A percentile compares a stretch with the other conserved stretches of the same genome.
phyloP scores from a whole-genome alignment of 75 land plant genomes.

The Selaginella tamariscina region DNA sequence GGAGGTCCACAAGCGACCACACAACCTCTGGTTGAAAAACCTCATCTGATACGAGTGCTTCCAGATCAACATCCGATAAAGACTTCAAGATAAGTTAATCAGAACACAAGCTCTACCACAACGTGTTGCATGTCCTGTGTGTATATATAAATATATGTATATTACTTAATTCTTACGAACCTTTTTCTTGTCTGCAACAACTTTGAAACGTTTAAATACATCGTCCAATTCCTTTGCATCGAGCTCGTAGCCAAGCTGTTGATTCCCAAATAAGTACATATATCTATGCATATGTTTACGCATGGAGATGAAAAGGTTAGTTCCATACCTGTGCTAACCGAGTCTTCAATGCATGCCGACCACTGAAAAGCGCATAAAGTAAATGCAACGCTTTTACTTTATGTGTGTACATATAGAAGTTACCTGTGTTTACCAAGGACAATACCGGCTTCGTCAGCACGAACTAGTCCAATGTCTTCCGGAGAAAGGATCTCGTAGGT shows the following conservation, averaged over 20 bases:
- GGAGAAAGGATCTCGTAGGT: slow-evolving; percentile 92
- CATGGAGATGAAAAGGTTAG: neutral
- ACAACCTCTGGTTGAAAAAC: slow-evolving; percentile 66
- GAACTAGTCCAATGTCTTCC: slow-evolving; percentile 74
- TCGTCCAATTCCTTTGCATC: slow-evolving; percentile 64
- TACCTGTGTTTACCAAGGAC: slow-evolving; percentile 92
- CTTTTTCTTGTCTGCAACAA: slow-evolving; percentile 89
- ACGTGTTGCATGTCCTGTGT: neutral
- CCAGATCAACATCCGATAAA: slow-evolving; percentile 64
- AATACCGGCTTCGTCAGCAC: slow-evolving; percentile 73
- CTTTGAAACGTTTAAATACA: slow-evolving; percentile 73
- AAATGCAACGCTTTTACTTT: no score
- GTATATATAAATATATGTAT: no score
- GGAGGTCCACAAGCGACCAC: slow-evolving; percentile 65
- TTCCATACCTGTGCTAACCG: slow-evolving; percentile 49
- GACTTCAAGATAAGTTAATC: slow-evolving; percentile 26
- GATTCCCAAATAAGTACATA: neutral
- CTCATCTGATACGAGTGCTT: slow-evolving; percentile 70
- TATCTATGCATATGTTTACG: neutral
- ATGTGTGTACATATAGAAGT: no score
- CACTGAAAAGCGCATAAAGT: no score
- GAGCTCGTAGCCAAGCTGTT: slow-evolving; percentile 76
- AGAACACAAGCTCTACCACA: neutral
- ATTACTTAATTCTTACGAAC: no score
- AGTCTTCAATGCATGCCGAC: slow-evolving; percentile 78